Evolutionary conservation across 2,329 filamentous ascomycete genomes (phyloP), one percentile per base, ranked within the genome.

Genomic region (Fusarium mangiferae): DNA sequence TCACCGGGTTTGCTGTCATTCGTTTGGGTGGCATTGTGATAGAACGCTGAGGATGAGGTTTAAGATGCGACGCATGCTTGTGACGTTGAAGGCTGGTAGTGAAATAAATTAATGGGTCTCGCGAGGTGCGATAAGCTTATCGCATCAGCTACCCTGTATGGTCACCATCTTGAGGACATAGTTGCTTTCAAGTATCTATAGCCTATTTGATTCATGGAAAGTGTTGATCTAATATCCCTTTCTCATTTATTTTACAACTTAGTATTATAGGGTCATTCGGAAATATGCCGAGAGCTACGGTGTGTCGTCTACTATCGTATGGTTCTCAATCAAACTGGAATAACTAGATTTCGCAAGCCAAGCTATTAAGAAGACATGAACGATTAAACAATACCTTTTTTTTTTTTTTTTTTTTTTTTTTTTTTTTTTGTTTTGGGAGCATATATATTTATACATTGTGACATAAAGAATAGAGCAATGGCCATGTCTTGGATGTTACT

Each of bases 1-100:
- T 91, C 66, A 92, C 84, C 7, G 94, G 95, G 80, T 98, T 98
- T 72, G 95, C 95, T 72, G 96, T 98, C 94, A 98, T 98, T 79
- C 94, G 93, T 82, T 94, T 95, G 18, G 92, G 90, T 70, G 93
- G 91, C 88, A 89, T 90, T 66, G 59, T 79, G 75, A 49, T 49
- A 39, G 22, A 36, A 49, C 22, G 28, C 22, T 26, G 24, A 35
- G 48, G 54, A 59, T 56, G 60, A 57, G 44, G 26, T 54, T 61
- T 57, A 58, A 49, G 48, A 73, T 77, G 38, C 49, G 45, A 49
- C 69, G 60, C 28, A 49, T 73, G 57, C 38, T 45, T 52, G 72
- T 77, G 75, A 78, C 72, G 75, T 75, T 77, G 55, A 55, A 70
- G 49, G 52, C 54, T 68, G 56, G 46, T 57, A 57, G 38, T 48